Conservation (phyloP, 495 filamentous ascomycete species). For the Lepidopterella palustris region DNA sequence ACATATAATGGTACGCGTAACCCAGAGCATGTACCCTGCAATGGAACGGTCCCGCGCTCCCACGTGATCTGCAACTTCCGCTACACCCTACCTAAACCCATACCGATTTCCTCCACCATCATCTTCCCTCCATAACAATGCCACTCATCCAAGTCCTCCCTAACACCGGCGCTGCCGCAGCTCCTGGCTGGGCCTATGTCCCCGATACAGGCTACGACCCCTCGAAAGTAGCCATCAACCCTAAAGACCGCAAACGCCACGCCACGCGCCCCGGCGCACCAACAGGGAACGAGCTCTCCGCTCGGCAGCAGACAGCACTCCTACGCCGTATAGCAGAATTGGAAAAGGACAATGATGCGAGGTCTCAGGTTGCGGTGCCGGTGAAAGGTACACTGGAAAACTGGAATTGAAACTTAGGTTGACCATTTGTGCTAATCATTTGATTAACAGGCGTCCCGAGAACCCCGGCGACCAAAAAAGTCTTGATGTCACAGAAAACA, state of each 20-base stretch:
- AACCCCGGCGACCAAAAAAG: slow-evolving; percentile 19
- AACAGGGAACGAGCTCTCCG: slow-evolving; percentile 54
- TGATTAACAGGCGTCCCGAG: slow-evolving; percentile 31
- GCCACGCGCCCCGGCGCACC: slow-evolving; percentile 46
- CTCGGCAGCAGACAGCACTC: slow-evolving; percentile 69
- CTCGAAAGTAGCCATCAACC: slow-evolving; percentile 51
- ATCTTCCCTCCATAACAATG: slow-evolving; percentile 31
- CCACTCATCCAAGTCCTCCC: slow-evolving; percentile 70
- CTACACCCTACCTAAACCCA: neutral
- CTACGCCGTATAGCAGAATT: slow-evolving; percentile 70
- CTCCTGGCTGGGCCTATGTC: slow-evolving; percentile 86
- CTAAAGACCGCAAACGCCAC: slow-evolving; percentile 58
- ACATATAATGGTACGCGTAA: too few species aligned
- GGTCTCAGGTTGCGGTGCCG: slow-evolving; percentile 63
- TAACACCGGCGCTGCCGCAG: slow-evolving; percentile 55
- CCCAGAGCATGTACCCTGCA: too few species aligned
- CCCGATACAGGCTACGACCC: slow-evolving; percentile 63
- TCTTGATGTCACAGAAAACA: slow-evolving; percentile 20
- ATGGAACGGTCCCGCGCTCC: neutral
- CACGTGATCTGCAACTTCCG: slow-evolving; percentile 3
- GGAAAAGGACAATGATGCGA: slow-evolving; percentile 70
- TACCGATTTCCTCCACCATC: neutral
- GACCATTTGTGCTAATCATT: too few species aligned
- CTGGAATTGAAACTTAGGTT: too few species aligned
- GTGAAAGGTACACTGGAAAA: slow-evolving; percentile 44